Evolutionary conservation across 805 yeast genomes (phyloP), one percentile per base, ranked within the genome.

Genomic region (Lipomyces anomalus): DNA sequence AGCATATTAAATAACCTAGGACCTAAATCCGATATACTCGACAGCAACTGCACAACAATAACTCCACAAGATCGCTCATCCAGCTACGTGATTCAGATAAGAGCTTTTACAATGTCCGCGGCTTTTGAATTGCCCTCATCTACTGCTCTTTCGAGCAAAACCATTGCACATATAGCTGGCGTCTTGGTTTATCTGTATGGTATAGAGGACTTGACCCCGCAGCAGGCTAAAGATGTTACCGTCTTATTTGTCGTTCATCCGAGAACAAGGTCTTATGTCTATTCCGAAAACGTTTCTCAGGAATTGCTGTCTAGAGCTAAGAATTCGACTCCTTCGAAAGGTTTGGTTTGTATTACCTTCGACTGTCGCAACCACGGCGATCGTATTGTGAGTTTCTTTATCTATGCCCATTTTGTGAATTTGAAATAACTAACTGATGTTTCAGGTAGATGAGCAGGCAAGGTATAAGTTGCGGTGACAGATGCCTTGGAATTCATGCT

Each of bases 291-390:
- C 3, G 50, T 73, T 24, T 78, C 76, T 0, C 63, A 66, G 35
- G 58, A 56, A n/a, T 55, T 69, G 6, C 56, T 70, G 18, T 48
- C 63, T 6, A 44, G 35, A 29, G 38, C 40, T n/a, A 34, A 39
- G 7, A 42, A 51, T 23, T 57, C 57, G n/a, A 44, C 7, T 41
- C 46, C 17, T 57, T 26, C 9, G 21, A 36, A 42, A 20, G 55
- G 61, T 2, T 53, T 74, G 43, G 66, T 78, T 29, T 72, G 73
- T 37, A 74, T 75, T 7, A 66, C 76, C 0, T 74, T 74, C 50
- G 84, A 79, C 55, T 57, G 64, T 48, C 67, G 80, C 28, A 78
- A 79, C 58, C 84, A 79, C 55, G 83, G 84, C 2, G 63, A 62
- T 20, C 63, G 84, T 29, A 42, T 55, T 6, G 59, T 73, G 18